These are phyloP conservation scores for Aleurites moluccanus DNA, from an alignment of 441 rosid genomes.

Conservation along the genomic window DNA sequence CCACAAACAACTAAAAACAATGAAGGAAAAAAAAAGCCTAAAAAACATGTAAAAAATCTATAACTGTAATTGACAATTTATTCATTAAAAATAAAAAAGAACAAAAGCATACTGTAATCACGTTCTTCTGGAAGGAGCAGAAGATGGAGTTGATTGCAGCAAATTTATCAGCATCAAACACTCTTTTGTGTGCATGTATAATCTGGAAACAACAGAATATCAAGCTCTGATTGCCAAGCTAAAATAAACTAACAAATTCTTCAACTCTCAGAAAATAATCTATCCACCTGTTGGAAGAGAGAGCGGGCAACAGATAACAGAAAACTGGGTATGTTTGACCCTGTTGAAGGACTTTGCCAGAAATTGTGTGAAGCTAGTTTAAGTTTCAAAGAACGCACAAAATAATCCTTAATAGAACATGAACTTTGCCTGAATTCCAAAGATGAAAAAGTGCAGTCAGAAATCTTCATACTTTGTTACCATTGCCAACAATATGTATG, in stretches of 20 bases:
- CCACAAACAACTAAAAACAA: neutral
- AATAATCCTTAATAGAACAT: slow-evolving; percentile 59
- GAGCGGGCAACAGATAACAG: slow-evolving; percentile 59
- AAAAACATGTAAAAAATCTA: neutral
- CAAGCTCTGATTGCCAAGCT: slow-evolving; percentile 12
- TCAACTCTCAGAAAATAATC: slow-evolving; percentile 19
- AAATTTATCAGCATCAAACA: slow-evolving; percentile 61
- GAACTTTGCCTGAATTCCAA: slow-evolving; percentile 45
- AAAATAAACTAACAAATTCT: slow-evolving; percentile 14
- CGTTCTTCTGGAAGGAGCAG: slow-evolving; percentile 40
- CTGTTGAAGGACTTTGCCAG: slow-evolving; percentile 50
- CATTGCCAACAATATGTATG: neutral
- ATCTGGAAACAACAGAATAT: slow-evolving; percentile 51
- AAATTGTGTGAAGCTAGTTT: slow-evolving; percentile 55
- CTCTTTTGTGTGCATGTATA: slow-evolving; percentile 61
- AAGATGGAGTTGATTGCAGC: slow-evolving; percentile 55
- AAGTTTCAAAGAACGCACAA: slow-evolving; percentile 46
- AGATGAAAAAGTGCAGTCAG: neutral
- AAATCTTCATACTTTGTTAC: neutral
- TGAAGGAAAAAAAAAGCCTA: neutral
- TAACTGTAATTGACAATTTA: neutral
- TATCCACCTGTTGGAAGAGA: slow-evolving; percentile 69
- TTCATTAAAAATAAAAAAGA: neutral
- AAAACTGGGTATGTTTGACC: slow-evolving; percentile 40
- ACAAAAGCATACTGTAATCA: slow-evolving; percentile 43